phyloP scores from a whole-genome alignment of 2,329 filamentous ascomycete genomes.

The Colletotrichum liaoningense region DNA sequence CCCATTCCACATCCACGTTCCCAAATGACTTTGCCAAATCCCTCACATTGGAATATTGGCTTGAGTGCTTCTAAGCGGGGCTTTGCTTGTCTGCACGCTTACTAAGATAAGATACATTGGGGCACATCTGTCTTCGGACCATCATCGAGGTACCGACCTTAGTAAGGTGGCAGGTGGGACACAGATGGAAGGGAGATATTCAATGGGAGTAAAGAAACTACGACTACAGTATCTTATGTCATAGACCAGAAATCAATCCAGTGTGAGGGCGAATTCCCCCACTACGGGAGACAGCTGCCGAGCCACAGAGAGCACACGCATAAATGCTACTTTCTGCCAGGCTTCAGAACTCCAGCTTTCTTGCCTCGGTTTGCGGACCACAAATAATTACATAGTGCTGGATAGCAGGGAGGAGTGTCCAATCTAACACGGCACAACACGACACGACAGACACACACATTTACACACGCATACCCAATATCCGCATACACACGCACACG shows the following conservation, averaged over 20 bases:
- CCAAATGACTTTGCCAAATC: neutral
- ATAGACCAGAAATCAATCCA: neutral
- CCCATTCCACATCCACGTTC: neutral
- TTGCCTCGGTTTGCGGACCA: neutral
- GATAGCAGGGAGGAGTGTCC: neutral
- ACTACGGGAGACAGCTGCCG: constrained; percentile 16
- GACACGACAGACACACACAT: neutral
- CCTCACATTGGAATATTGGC: constrained; percentile 4
- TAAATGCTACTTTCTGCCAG: constrained; percentile 1
- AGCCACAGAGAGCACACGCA: constrained; percentile 1
- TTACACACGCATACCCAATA: neutral
- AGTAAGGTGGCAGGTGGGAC: neutral
- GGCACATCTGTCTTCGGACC: too few species aligned
- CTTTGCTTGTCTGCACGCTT: neutral
- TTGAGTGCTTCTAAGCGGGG: neutral
- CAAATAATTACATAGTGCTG: neutral
- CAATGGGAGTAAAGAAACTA: neutral
- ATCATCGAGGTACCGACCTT: neutral
- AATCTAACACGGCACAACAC: neutral
- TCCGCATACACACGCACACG: neutral
- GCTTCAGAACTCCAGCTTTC: neutral
- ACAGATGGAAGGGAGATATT: neutral
- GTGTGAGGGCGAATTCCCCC: constrained; percentile 2
- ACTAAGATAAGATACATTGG: constrained; percentile 8
- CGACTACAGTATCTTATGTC: neutral